Evolutionary conservation across 2,329 filamentous ascomycete species (phyloP).

Genomic region (Drechslera avenae): DNA sequence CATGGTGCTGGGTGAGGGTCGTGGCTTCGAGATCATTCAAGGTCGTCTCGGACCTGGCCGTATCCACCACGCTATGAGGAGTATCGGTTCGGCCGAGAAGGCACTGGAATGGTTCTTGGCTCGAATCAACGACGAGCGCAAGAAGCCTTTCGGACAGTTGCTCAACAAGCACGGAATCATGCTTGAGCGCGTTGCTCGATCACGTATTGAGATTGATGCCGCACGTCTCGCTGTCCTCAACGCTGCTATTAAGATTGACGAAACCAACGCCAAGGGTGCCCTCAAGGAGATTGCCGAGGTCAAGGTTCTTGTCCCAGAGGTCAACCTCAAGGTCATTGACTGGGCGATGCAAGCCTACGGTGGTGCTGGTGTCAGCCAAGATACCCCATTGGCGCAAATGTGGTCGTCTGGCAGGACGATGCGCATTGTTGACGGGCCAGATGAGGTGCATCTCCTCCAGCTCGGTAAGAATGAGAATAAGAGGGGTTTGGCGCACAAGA

Average conservation of each 20-base stretch:
- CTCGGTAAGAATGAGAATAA: constrained; percentile 81
- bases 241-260: constrained; percentile 93
- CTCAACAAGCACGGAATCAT: constrained; percentile 91
- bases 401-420: constrained; percentile 82
- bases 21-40: constrained; percentile 98
- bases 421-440: constrained; percentile 87
- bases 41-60: constrained; percentile 92
- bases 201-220: constrained; percentile 90
- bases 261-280: constrained; percentile 83
- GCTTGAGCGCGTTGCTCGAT: constrained; percentile 91
- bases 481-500: constrained; percentile 64
- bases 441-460: constrained; percentile 84
- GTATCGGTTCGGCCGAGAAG: constrained; percentile 86
- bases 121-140: constrained; percentile 87
- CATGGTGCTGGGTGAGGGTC: constrained; percentile 89
- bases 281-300: constrained; percentile 94
- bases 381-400: constrained; percentile 81
- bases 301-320: constrained; percentile 87
- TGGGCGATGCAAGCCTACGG: constrained; percentile 92
- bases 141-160: constrained; percentile 88
- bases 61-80: constrained; percentile 97
- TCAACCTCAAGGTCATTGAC: constrained; percentile 86
- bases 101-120: constrained; percentile 95
- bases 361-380: constrained; percentile 88
- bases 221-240: constrained; percentile 90